These are phyloP conservation scores for Trametes elegans DNA, from an alignment of 768 basidiomycete species.

Conservation along the genomic window DNA sequence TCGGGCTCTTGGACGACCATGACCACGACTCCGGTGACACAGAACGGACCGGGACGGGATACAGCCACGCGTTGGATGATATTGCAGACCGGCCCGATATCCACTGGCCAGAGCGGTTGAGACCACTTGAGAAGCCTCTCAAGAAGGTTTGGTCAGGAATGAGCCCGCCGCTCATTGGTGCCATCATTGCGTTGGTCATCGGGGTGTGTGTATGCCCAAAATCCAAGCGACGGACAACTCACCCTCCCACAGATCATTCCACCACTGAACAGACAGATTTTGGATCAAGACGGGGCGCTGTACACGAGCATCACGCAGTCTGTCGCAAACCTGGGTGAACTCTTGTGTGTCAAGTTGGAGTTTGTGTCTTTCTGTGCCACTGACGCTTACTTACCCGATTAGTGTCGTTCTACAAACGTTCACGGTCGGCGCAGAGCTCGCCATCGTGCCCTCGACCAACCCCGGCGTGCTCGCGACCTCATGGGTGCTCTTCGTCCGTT, in stretches of 20 bases:
- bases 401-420: slow-evolving; percentile 31
- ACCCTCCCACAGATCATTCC: slow-evolving; percentile 21
- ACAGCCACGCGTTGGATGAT: slow-evolving; percentile 16
- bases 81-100: slow-evolving; percentile 26
- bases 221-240: neutral
- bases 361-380: too few relatives aligned
- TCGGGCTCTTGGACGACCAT: slow-evolving; percentile 27
- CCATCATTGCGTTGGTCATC: slow-evolving; percentile 27
- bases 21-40: slow-evolving; percentile 10
- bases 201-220: slow-evolving; percentile 21
- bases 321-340: slow-evolving; percentile 27
- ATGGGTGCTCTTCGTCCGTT: slow-evolving; percentile 28
- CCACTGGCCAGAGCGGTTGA: slow-evolving; percentile 23
- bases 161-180: slow-evolving; percentile 29
- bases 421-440: slow-evolving; percentile 30
- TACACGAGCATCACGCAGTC: slow-evolving; percentile 26
- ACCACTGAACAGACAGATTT: slow-evolving; percentile 22
- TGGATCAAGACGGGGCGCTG: slow-evolving; percentile 22
- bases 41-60: slow-evolving; percentile 3
- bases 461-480: slow-evolving; percentile 18
- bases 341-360: slow-evolving; percentile 30
- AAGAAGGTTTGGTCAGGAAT: slow-evolving; percentile 16
- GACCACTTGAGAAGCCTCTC: slow-evolving; percentile 22
- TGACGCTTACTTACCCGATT: too few relatives aligned
- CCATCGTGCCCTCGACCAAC: slow-evolving; percentile 21